Conservation (phyloP, 495 filamentous ascomycete genomes). For the Trichoderma parareesei region DNA sequence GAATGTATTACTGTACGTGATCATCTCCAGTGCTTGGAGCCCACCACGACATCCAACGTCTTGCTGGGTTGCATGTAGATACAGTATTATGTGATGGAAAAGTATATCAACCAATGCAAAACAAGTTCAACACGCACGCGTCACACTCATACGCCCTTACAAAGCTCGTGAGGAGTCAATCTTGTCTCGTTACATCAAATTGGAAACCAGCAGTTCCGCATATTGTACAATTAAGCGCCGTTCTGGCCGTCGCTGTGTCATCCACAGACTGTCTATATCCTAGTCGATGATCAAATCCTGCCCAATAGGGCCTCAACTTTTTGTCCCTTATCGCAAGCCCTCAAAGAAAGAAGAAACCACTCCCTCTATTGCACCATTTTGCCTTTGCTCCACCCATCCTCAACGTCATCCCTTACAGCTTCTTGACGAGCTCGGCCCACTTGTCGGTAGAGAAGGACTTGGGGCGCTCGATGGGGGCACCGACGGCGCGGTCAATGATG, state of each 20-base stretch:
- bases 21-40: too few relatives aligned
- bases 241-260: slow-evolving; percentile 6
- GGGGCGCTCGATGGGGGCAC: slow-evolving; percentile 75
- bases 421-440: slow-evolving; percentile 83
- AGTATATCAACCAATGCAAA: too few relatives aligned
- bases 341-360: not conserved
- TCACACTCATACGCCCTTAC: not conserved
- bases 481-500: slow-evolving; percentile 97
- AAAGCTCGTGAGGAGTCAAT: not conserved
- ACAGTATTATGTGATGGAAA: too few relatives aligned
- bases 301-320: not conserved
- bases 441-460: slow-evolving; percentile 97
- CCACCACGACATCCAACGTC: too few relatives aligned
- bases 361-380: slow-evolving; percentile 16
- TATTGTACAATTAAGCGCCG: slow-evolving; percentile 9
- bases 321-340: not conserved
- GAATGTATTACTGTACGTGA: too few relatives aligned
- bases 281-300: not conserved
- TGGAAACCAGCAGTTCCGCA: not conserved
- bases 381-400: not conserved
- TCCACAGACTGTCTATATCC: slow-evolving; percentile 9
- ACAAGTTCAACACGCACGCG: too few relatives aligned
- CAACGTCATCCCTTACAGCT: slow-evolving; percentile 55
- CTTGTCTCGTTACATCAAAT: slow-evolving; percentile 7
- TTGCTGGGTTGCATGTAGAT: too few relatives aligned